Evolutionary conservation across 2,329 filamentous ascomycete species (phyloP), one percentile per base, ranked within the genome.

Genomic region (Acrodontium crateriforme): DNA sequence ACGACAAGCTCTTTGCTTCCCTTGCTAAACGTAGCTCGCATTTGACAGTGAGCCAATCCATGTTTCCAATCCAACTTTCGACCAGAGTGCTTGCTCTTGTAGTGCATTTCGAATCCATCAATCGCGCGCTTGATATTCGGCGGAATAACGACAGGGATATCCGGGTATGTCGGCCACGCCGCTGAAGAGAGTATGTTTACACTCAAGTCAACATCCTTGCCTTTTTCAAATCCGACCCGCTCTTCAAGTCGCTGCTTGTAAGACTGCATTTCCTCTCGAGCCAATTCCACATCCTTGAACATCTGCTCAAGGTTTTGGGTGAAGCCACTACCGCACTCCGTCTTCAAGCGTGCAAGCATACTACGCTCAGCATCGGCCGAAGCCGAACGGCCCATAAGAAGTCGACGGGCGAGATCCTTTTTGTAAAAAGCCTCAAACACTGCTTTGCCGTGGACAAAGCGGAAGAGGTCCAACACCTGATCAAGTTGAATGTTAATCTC

Each of bases 401-500:
- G 60, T 25, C 89, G 71, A 10, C 85, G 71, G 1, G 91, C 87
- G 27, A 99, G 67, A 48, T 95, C 89, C 47, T 89, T 92, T 63
- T 98, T 98, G 68, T 99, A 99, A 52, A 98, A 98, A 1, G 89
- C 87, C 52, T 98, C 89, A 38, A 99, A 98, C 0, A 94, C 81
- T 30, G 91, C 87, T 53, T 98, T 98, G 40, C 89, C 89, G 49
- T 95, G 78, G 18, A 99, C 82, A 53, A 95, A 95, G 4, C 91
- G 74, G 67, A 98, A 98, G 4, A 99, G 64, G 52, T 95, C 87
- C 3, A 99, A 63, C 0, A 82, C 85, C 48, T 91, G 80, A 44
- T 98, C 85, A 8, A 99, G 66, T 50, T 95, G 89, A 19, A 78
- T 73, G 46, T 93, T 84, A 33, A 99, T 70, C 53, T 94, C 84